phyloP scores from a whole-genome alignment of 305 asterid species.

The Fraxinus velutina region DNA sequence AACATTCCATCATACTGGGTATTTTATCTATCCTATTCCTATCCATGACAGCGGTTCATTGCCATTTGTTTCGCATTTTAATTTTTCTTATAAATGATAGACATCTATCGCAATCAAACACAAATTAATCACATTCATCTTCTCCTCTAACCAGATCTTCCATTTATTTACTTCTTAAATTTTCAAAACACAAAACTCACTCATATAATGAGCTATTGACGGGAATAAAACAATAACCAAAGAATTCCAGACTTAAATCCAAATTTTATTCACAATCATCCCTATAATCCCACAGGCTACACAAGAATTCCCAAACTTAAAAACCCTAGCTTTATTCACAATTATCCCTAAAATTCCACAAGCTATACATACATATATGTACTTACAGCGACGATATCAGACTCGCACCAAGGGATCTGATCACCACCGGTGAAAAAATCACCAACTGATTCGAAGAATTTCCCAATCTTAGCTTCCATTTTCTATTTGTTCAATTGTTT shows the following conservation, averaged over 20 bases:
- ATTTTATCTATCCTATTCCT: not conserved
- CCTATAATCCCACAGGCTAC: not conserved
- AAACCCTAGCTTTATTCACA: slow-evolving; percentile 23
- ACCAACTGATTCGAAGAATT: slow-evolving; percentile 61
- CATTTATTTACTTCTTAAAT: slow-evolving; percentile 1
- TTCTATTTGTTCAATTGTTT: not conserved
- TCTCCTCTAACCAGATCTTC: not conserved
- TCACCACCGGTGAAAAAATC: slow-evolving; percentile 69
- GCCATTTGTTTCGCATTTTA: not conserved
- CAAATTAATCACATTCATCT: not conserved
- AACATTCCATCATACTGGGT: not conserved
- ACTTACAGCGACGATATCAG: slow-evolving; percentile 64
- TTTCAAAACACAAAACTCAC: not conserved
- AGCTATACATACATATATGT: not conserved
- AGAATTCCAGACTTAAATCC: not conserved
- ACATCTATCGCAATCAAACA: not conserved
- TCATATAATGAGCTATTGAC: slow-evolving; percentile 11
- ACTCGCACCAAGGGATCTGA: slow-evolving; percentile 76
- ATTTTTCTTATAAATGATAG: not conserved
- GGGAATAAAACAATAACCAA: slow-evolving; percentile 2
- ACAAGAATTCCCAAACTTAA: not conserved
- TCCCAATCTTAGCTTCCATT: slow-evolving; percentile 65
- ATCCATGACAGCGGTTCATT: not conserved
- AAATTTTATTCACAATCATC: not conserved
- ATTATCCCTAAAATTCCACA: not conserved